Evolutionary conservation across 495 filamentous ascomycete species (phyloP).

Genomic region (Tetracladium setigerum): DNA sequence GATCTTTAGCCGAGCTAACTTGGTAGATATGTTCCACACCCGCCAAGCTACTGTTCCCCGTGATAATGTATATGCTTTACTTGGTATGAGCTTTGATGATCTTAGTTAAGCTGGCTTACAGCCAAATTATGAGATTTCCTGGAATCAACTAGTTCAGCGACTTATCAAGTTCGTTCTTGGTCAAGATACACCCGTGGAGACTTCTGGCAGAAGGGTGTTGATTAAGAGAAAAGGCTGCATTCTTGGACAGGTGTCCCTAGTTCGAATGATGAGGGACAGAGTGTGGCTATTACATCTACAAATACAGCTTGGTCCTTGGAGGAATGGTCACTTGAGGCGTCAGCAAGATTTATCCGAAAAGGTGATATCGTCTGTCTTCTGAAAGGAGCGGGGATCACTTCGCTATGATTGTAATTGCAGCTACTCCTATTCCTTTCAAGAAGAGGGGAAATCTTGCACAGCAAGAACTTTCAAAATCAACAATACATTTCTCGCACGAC

Average conservation of each 20-base stretch:
- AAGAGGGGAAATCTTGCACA: conserved; percentile 2
- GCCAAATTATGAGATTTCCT: not conserved
- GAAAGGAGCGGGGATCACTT: conserved; percentile 21
- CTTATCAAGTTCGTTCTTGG: not conserved
- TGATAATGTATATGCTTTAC: conserved; percentile 28
- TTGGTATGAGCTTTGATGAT: conserved; percentile 19
- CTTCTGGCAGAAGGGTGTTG: not conserved
- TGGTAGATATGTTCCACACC: conserved; percentile 28
- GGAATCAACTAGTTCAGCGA: not conserved
- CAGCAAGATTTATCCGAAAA: conserved; percentile 15
- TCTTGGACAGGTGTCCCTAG: conserved; percentile 5
- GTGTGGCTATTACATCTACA: conserved; percentile 16
- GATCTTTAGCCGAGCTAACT: conserved; percentile 22
- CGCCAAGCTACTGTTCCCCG: conserved; percentile 21
- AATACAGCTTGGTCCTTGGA: conserved; percentile 3
- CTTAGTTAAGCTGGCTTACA: not conserved
- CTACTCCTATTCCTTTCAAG: conserved; percentile 7
- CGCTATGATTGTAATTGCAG: conserved; percentile 19
- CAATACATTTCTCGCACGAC: conserved; percentile 12
- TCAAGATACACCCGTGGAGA: not conserved
- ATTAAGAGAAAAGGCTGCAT: conserved; percentile 1
- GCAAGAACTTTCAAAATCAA: conserved; percentile 7
- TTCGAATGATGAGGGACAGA: conserved; percentile 15
- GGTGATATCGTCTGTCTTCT: conserved; percentile 24
- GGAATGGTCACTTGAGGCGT: conserved; percentile 13